These are phyloP conservation scores for Trichoderma virens DNA, from an alignment of 495 filamentous ascomycete species.

Conservation along the genomic window DNA sequence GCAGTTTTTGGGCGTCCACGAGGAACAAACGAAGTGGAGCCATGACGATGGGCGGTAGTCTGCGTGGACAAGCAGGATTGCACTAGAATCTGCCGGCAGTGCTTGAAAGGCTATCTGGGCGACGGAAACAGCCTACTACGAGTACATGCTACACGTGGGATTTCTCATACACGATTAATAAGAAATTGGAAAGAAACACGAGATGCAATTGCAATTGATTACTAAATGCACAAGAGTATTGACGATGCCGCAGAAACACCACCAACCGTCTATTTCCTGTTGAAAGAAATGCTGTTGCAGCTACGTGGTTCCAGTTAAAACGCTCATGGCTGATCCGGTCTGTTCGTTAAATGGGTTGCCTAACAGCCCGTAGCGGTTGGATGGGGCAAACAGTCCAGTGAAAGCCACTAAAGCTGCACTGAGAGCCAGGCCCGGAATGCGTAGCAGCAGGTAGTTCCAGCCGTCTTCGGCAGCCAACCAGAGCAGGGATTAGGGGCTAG, in stretches of 20 bases:
- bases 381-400: no score
- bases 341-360: no score
- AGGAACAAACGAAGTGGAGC: not conserved
- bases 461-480: constrained; percentile 4
- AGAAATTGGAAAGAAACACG: not conserved
- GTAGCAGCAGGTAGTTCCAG: not conserved
- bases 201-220: not conserved
- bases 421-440: no score
- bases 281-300: no score
- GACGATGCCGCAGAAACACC: no score
- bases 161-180: not conserved
- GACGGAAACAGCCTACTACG: not conserved
- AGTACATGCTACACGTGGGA: not conserved
- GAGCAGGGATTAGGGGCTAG: not conserved
- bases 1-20: not conserved
- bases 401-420: not conserved
- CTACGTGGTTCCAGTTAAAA: no score
- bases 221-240: not conserved
- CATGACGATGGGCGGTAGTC: not conserved
- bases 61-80: no score
- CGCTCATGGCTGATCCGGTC: no score
- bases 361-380: no score
- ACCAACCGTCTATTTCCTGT: no score
- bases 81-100: not conserved
- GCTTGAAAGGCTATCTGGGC: not conserved